Conservation (phyloP, 495 filamentous ascomycete genomes). For the Letharia lupina region DNA sequence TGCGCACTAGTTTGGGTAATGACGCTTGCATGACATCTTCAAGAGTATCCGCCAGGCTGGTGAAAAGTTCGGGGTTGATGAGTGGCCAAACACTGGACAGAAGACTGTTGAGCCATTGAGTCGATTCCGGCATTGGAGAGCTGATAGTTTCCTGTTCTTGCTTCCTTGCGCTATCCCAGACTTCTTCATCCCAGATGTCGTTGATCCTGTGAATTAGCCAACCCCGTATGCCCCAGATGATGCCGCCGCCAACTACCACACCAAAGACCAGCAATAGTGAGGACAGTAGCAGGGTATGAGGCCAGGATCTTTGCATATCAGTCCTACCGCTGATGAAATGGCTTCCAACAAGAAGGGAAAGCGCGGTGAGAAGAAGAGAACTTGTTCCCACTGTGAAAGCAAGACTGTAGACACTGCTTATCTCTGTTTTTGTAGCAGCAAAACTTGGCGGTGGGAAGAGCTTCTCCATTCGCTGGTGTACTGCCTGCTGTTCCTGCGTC, state of each 20-base stretch:
- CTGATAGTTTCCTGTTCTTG: slow-evolving; percentile 37
- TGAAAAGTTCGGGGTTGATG: slow-evolving; percentile 62
- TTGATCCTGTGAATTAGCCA: slow-evolving; percentile 47
- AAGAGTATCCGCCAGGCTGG: slow-evolving; percentile 52
- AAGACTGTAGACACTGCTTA: slow-evolving; percentile 39
- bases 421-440: slow-evolving; percentile 38
- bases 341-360: slow-evolving; percentile 23
- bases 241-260: slow-evolving; percentile 25
- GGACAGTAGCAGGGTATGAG: slow-evolving; percentile 21
- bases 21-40: slow-evolving; percentile 68
- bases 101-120: slow-evolving; percentile 58
- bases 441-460: slow-evolving; percentile 58
- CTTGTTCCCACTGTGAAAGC: slow-evolving; percentile 39
- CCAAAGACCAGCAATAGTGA: slow-evolving; percentile 27
- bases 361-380: slow-evolving; percentile 26
- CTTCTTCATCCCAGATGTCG: slow-evolving; percentile 51
- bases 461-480: slow-evolving; percentile 42
- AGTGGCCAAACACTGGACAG: slow-evolving; percentile 58
- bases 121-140: slow-evolving; percentile 47
- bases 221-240: slow-evolving; percentile 39
- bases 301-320: slow-evolving; percentile 15
- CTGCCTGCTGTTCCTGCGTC: slow-evolving; percentile 38
- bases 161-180: slow-evolving; percentile 50
- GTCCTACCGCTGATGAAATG: slow-evolving; percentile 8
- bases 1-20: slow-evolving; percentile 52